These are phyloP conservation scores for Xylariaceae sp. DNA, from an alignment of 2,329 filamentous ascomycete genomes.

Conservation along the genomic window DNA sequence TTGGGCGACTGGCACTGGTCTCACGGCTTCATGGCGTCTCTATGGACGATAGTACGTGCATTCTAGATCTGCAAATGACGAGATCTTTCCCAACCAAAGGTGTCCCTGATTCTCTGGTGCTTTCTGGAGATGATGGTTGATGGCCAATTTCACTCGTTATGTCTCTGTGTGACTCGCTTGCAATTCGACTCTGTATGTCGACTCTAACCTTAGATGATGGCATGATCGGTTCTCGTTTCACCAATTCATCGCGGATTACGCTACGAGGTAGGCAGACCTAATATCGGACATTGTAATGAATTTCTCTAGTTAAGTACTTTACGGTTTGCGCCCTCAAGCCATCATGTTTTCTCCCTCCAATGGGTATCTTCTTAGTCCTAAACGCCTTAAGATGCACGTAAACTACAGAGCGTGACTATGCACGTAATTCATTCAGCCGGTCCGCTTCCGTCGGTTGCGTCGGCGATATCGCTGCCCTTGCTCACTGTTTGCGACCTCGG, in stretches of 20 bases:
- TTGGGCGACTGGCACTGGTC: conserved; percentile 49
- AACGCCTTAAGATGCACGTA: conserved; percentile 21
- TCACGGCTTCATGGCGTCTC: conserved; percentile 57
- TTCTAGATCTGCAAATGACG: conserved; percentile 62
- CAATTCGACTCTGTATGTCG: background rate
- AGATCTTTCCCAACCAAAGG: conserved; percentile 69
- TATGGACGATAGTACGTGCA: conserved; percentile 59
- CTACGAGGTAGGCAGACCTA: background rate
- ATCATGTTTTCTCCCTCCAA: background rate
- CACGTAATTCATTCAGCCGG: background rate
- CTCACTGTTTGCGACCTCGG: conserved; percentile 27
- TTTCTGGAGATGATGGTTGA: conserved; percentile 80
- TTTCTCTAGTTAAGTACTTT: no score
- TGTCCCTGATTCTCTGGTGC: conserved; percentile 80
- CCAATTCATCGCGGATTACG: background rate
- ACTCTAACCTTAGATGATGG: background rate
- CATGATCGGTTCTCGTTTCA: background rate
- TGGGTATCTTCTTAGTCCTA: background rate
- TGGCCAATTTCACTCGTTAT: conserved; percentile 65
- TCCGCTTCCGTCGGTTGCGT: background rate
- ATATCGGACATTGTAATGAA: background rate
- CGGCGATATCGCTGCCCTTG: conserved; percentile 19
- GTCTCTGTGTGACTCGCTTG: conserved; percentile 25
- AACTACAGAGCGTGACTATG: background rate
- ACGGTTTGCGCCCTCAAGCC: background rate